Evolutionary conservation across 208 protist species (phyloP).

Genomic region (Trypanosoma conorhini): DNA sequence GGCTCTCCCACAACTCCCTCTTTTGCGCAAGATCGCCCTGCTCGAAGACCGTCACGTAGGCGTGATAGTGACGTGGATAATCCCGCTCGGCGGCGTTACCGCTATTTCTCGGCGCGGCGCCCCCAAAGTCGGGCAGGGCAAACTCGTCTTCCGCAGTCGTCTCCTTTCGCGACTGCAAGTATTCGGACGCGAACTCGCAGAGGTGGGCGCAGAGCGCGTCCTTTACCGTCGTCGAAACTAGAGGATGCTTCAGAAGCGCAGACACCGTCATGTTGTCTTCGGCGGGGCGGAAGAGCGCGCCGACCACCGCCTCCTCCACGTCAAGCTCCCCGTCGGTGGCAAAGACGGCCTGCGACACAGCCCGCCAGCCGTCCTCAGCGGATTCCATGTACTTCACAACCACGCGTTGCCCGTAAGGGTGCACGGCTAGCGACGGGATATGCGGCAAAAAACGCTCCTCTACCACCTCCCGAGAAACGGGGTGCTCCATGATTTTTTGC

Average conservation of each 20-base stretch:
- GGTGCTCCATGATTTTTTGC: constrained; percentile 82
- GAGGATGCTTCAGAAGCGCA: constrained; percentile 60
- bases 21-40: constrained; percentile 72
- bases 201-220: constrained; percentile 80
- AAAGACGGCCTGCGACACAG: constrained; percentile 39
- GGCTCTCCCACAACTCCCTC: constrained; percentile 49
- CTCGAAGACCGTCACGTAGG: constrained; percentile 67
- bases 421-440: constrained; percentile 38
- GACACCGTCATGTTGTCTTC: constrained; percentile 73
- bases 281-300: constrained; percentile 34
- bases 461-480: constrained; percentile 63
- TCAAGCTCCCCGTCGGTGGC: constrained; percentile 14
- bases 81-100: background rate
- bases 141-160: constrained; percentile 38
- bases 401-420: constrained; percentile 77
- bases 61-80: constrained; percentile 45
- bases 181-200: constrained; percentile 64
- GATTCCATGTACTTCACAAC: constrained; percentile 72
- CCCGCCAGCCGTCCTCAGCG: constrained; percentile 34
- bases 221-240: constrained; percentile 60
- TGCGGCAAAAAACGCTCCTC: constrained; percentile 45
- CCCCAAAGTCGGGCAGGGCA: constrained; percentile 74
- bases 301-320: constrained; percentile 28
- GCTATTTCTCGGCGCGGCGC: constrained; percentile 3
- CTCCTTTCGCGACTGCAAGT: constrained; percentile 36